phyloP scores from a whole-genome alignment of 345 rosid species.

The Gossypium mustelinum region DNA sequence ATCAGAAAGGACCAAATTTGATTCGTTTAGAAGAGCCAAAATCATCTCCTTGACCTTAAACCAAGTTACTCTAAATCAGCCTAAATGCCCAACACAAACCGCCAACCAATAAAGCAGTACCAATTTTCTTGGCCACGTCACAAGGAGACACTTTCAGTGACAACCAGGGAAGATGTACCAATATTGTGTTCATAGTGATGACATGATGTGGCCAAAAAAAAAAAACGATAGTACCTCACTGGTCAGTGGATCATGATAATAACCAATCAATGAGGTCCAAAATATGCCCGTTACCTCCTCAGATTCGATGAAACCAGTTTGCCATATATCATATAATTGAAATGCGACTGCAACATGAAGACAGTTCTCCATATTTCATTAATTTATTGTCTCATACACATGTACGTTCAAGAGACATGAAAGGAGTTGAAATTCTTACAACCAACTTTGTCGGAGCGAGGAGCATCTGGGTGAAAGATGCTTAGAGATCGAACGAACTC shows the following conservation, averaged over 20 bases:
- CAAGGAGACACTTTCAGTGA: too few species aligned
- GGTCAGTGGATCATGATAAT: too few species aligned
- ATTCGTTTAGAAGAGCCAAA: conserved; percentile 38
- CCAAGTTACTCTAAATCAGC: neutral
- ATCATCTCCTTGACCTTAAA: conserved; percentile 42
- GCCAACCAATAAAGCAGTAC: too few species aligned
- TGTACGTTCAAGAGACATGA: neutral
- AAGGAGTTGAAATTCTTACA: conserved; percentile 35
- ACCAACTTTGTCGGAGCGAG: conserved; percentile 43
- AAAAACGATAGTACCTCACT: too few species aligned
- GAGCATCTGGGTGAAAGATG: conserved; percentile 66
- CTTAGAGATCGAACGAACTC: conserved; percentile 69
- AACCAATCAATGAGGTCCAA: neutral
- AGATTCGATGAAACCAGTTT: conserved; percentile 58
- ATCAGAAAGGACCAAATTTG: conserved; percentile 33
- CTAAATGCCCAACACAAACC: neutral
- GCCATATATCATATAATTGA: conserved; percentile 45
- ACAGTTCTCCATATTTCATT: neutral
- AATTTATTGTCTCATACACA: neutral
- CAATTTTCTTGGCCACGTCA: too few species aligned
- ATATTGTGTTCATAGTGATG: too few species aligned
- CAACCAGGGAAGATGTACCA: too few species aligned
- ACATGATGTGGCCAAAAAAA: too few species aligned
- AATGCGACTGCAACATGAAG: conserved; percentile 43
- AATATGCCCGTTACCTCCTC: conserved; percentile 37